Percentiles rank a stretch among this genome's conserved stretches.
Evolutionary conservation across 2,329 filamentous ascomycete genomes (phyloP).

Genomic region (Penicillium fuscoglaucum): DNA sequence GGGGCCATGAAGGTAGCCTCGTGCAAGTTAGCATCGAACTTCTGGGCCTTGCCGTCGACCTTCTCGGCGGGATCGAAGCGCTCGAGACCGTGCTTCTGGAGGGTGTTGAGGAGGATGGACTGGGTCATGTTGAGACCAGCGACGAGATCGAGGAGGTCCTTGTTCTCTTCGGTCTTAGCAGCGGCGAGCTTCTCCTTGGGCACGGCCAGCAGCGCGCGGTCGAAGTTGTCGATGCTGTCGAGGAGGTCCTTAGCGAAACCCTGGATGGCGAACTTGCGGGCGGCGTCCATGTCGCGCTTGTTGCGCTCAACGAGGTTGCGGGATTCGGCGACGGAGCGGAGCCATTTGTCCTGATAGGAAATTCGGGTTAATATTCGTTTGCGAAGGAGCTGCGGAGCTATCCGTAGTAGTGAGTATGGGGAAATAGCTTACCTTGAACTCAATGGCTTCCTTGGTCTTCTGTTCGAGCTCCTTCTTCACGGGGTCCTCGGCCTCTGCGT

Average conservation of each 20-base stretch:
- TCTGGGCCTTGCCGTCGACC: constrained; percentile 61
- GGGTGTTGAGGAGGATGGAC: constrained; percentile 77
- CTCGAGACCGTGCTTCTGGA: constrained; percentile 93
- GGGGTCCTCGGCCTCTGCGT: constrained; percentile 47
- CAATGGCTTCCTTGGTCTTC: constrained; percentile 70
- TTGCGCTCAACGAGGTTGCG: constrained; percentile 96
- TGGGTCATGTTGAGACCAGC: constrained; percentile 96
- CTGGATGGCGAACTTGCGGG: constrained; percentile 91
- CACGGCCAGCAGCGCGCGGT: constrained; percentile 82
- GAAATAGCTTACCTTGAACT: constrained; percentile 71
- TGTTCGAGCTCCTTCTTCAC: constrained; percentile 68
- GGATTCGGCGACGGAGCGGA: constrained; percentile 93
- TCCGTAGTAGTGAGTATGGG: constrained; percentile 3
- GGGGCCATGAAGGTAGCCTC: constrained; percentile 96
- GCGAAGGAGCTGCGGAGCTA: neutral
- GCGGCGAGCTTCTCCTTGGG: constrained; percentile 68
- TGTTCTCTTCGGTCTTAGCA: constrained; percentile 55
- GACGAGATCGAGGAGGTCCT: constrained; percentile 78
- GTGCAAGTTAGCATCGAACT: constrained; percentile 95
- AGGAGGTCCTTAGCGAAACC: constrained; percentile 91
- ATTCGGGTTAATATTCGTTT: neutral
- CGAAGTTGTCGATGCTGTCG: constrained; percentile 94
- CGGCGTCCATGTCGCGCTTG: constrained; percentile 80
- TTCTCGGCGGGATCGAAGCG: constrained; percentile 70
- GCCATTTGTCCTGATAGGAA: constrained; percentile 75